Conservation (phyloP, 2,329 filamentous ascomycete species). For the Epichloe glyceriae region DNA sequence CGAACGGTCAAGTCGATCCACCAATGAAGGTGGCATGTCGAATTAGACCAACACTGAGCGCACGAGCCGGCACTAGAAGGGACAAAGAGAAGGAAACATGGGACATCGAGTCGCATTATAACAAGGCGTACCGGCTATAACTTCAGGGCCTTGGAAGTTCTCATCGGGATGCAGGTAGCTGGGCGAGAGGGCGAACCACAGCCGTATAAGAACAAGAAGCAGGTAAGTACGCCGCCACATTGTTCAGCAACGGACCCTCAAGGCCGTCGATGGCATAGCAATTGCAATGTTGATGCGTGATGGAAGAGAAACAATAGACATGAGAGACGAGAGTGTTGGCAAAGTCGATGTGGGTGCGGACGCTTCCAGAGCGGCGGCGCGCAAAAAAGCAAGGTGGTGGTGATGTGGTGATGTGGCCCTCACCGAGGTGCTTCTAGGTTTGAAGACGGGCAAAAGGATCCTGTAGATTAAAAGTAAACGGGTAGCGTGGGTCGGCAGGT, state of each 20-base stretch:
- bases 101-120: neutral
- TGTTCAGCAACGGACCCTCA: conserved; percentile 9
- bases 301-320: conserved; percentile 6
- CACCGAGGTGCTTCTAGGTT: neutral
- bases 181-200: conserved; percentile 87
- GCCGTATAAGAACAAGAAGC: conserved; percentile 68
- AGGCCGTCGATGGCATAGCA: conserved; percentile 11
- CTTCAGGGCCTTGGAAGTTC: conserved; percentile 96
- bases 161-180: conserved; percentile 98
- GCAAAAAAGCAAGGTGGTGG: conserved; percentile 2
- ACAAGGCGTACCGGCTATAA: conserved; percentile 69
- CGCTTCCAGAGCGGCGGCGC: conserved; percentile 5
- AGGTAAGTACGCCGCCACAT: conserved; percentile 94
- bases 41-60: neutral
- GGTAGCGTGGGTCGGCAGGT: neutral
- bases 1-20: neutral
- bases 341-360: conserved; percentile 1
- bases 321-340: conserved; percentile 7
- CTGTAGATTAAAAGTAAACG: neutral
- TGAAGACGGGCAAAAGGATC: neutral
- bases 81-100: neutral
- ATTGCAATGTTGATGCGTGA: conserved; percentile 13
- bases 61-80: neutral
- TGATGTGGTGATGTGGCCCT: neutral
- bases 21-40: neutral